Base-by-base conservation (phyloP, 805 yeast species). In the Yamadazyma endophytica region DNA sequence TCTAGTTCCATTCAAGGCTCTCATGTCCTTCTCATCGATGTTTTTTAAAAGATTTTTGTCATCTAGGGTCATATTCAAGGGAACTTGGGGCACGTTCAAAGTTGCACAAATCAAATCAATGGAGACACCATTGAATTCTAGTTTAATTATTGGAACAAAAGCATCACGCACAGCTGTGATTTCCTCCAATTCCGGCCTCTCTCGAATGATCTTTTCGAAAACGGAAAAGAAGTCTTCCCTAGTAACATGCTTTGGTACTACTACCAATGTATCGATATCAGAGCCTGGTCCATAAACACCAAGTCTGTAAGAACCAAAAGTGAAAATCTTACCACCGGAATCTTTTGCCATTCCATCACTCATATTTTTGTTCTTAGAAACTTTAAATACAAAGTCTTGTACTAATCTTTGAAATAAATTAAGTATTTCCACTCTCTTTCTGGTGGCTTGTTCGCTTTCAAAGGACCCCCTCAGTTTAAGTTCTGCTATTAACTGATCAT, bases 211-310 rank as follows among this genome's bases (percentile, higher is more conserved):
- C 26, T 72, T 71, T 21, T 70, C 84, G 61, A 92, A 88, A 0
- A 85, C 88, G 1, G 73, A 75, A 52, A 92, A 92, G 53, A 90
- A 92, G 56, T 89, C 92, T 16, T 84, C 92, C 42, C 96, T 73
- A 1, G 84, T 70, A 9, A 92, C 95, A 56, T 92, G 97, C 48
- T 90, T 92, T 2, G 98, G 98, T 12, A 86, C 97, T 17, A 90
- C 97, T n/a, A 92, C 85, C 27, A 92, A 64, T 0, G 97, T 85
- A 66, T 92, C 98, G 39, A 92, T 90, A 80, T 92, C 98, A 0
- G 95, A 83, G 1, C 98, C 97, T 0, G 97, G 97, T 0, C 97
- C 97, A 61, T 89, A 87, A 9, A 92, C 98, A 4, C 98, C 98
- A 26, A 92, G 62, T 41, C 96, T 70, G 50, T 89, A 92, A 1